Conservation (phyloP, 2,329 filamentous ascomycete species). For the Exophiala sideris region DNA sequence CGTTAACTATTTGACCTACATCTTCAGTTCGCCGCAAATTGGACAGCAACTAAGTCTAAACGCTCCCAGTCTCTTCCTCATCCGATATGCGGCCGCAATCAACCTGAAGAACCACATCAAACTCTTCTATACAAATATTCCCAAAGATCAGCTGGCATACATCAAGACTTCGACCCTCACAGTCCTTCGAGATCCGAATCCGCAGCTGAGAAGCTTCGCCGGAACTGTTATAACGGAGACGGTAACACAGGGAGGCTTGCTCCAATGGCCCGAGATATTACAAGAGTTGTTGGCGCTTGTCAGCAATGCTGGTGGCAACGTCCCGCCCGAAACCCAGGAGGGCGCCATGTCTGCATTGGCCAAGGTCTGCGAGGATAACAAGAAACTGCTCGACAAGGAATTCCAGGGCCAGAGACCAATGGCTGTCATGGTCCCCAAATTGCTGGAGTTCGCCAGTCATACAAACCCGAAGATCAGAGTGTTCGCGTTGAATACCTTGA, state of each 20-base stretch:
- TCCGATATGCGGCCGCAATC: slow-evolving; percentile 82
- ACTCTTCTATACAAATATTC: slow-evolving; percentile 69
- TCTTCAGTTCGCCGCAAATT: slow-evolving; percentile 70
- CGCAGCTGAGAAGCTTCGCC: slow-evolving; percentile 81
- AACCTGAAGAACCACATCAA: slow-evolving; percentile 95
- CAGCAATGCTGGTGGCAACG: slow-evolving; percentile 66
- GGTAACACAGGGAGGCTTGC: slow-evolving; percentile 75
- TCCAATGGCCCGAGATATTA: slow-evolving; percentile 88
- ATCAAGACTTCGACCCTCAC: slow-evolving; percentile 75
- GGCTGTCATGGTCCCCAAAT: slow-evolving; percentile 81
- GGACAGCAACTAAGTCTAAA: slow-evolving; percentile 56
- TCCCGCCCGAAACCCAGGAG: slow-evolving; percentile 73
- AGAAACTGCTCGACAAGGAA: slow-evolving; percentile 77
- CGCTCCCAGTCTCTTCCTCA: slow-evolving; percentile 64
- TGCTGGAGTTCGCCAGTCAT: slow-evolving; percentile 81
- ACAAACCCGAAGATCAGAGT: slow-evolving; percentile 72
- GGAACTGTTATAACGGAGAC: slow-evolving; percentile 94
- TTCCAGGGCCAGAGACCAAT: slow-evolving; percentile 86
- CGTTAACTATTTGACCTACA: slow-evolving; percentile 93
- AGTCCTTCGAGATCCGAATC: slow-evolving; percentile 75
- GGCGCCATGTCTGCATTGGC: slow-evolving; percentile 88
- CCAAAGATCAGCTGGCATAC: slow-evolving; percentile 68
- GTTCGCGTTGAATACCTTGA: slow-evolving; percentile 78
- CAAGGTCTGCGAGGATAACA: slow-evolving; percentile 97
- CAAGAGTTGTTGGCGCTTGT: slow-evolving; percentile 77